These are phyloP conservation scores for Lantana camara DNA, from an alignment of 257 asterid species.

Conservation along the genomic window DNA sequence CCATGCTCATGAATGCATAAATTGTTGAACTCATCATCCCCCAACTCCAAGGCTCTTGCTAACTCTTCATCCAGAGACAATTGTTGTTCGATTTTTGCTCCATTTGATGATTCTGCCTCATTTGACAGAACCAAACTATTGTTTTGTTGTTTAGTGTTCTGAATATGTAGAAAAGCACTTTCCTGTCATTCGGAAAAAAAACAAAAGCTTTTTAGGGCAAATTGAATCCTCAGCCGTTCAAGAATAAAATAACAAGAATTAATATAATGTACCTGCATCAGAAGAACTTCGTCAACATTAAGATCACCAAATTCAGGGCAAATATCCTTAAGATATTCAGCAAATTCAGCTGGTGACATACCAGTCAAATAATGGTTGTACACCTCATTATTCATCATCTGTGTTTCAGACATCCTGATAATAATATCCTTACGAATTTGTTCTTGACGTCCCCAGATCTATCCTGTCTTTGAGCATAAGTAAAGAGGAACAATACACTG, in stretches of 20 bases:
- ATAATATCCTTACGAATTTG: slow-evolving; percentile 4
- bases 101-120: slow-evolving; percentile 47
- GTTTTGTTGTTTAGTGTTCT: slow-evolving; percentile 50
- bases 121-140: slow-evolving; percentile 36
- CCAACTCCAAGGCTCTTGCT: slow-evolving; percentile 83
- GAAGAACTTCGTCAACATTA: slow-evolving; percentile 71
- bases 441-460: slow-evolving; percentile 8
- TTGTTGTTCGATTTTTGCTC: slow-evolving; percentile 50
- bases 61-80: slow-evolving; percentile 83
- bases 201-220: slow-evolving; percentile 11
- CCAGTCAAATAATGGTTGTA: slow-evolving; percentile 47
- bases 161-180: slow-evolving; percentile 64
- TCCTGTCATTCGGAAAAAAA: slow-evolving; percentile 50
- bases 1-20: slow-evolving; percentile 45
- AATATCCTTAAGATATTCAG: slow-evolving; percentile 63
- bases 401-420: slow-evolving; percentile 46
- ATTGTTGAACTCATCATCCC: slow-evolving; percentile 67
- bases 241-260: background rate
- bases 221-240: background rate
- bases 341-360: slow-evolving; percentile 68
- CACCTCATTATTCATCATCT: slow-evolving; percentile 41
- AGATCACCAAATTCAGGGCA: slow-evolving; percentile 84
- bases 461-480: slow-evolving; percentile 22
- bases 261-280: slow-evolving; percentile 50
- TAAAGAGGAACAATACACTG: slow-evolving; percentile 1